Evolutionary conservation across 2,329 filamentous ascomycete species (phyloP).

Genomic region (Fusarium sacchari): DNA sequence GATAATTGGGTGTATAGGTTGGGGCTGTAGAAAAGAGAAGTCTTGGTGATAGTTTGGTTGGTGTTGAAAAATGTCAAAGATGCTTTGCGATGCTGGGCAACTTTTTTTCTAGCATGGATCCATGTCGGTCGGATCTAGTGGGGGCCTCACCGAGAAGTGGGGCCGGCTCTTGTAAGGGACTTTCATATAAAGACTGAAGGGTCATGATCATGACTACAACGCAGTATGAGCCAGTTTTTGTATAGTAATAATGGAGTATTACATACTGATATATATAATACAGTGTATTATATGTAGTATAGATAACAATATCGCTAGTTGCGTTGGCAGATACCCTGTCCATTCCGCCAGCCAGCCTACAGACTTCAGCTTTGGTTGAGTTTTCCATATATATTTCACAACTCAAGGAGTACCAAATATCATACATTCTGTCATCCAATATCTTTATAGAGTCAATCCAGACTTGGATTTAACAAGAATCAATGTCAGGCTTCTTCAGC

Average conservation of each 20-base stretch:
- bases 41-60: conserved; percentile 8
- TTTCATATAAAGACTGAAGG: background rate
- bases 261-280: too few species aligned
- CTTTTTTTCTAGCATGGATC: conserved; percentile 44
- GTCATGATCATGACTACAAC: background rate
- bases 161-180: conserved; percentile 16
- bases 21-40: background rate
- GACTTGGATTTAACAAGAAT: accelerated
- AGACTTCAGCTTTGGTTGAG: background rate
- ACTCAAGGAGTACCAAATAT: accelerated
- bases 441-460: accelerated
- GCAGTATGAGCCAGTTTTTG: background rate
- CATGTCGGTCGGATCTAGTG: conserved; percentile 31
- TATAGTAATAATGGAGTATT: too few species aligned
- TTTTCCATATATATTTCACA: background rate
- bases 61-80: conserved; percentile 32
- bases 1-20: background rate
- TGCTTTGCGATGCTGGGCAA: conserved; percentile 22
- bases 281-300: too few species aligned
- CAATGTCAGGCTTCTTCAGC: conserved; percentile 24
- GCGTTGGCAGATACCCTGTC: accelerated
- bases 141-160: conserved; percentile 35
- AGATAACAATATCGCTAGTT: too few species aligned
- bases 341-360: background rate
- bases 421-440: too few species aligned